These are phyloP conservation scores for Cladosporium sp. DNA, from an alignment of 2,329 filamentous ascomycete species.

Conservation along the genomic window DNA sequence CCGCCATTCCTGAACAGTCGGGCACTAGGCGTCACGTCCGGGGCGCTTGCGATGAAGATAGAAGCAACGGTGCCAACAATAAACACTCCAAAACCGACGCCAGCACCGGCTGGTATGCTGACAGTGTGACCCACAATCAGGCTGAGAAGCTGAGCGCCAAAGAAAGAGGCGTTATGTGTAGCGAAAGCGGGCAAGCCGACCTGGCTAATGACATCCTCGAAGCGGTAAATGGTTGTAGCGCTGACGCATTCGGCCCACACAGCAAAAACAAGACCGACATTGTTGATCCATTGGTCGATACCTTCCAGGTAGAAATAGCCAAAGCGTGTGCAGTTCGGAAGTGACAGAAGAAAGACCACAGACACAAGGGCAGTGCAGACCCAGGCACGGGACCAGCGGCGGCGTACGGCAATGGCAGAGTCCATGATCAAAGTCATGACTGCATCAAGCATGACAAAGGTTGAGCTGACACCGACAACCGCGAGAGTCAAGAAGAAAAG, in stretches of 20 bases:
- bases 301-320: constrained; percentile 58
- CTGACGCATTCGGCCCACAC: constrained; percentile 55
- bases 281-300: constrained; percentile 59
- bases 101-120: constrained; percentile 40
- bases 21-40: constrained; percentile 17
- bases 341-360: constrained; percentile 55
- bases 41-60: constrained; percentile 18
- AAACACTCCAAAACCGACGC: constrained; percentile 50
- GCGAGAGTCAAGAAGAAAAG: constrained; percentile 60
- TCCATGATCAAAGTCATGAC: constrained; percentile 57
- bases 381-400: constrained; percentile 41
- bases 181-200: constrained; percentile 47
- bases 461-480: constrained; percentile 58
- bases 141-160: constrained; percentile 55
- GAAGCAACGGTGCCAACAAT: constrained; percentile 43
- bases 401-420: constrained; percentile 45
- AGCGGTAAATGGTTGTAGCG: constrained; percentile 56
- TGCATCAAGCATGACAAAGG: constrained; percentile 61
- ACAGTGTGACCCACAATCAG: constrained; percentile 51
- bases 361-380: constrained; percentile 54
- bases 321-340: constrained; percentile 60
- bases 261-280: constrained; percentile 56
- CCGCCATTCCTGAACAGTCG: constrained; percentile 10
- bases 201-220: constrained; percentile 49
- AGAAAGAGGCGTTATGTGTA: constrained; percentile 54